Base-by-base conservation (phyloP, 352 stramenopile genomes). In the Phytopythium sindhum region DNA sequence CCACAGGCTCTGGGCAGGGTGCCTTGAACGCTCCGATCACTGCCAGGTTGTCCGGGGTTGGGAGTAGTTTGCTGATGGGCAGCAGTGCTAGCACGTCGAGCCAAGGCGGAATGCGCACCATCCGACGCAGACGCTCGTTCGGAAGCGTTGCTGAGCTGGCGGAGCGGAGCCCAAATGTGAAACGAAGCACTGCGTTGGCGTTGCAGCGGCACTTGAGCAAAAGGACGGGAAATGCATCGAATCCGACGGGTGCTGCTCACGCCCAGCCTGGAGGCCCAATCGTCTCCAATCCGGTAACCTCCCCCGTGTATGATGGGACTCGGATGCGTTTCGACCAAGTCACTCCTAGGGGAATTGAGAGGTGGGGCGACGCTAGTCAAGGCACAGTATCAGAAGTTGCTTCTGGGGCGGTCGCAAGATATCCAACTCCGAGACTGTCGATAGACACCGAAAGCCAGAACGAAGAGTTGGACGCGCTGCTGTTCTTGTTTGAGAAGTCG, bases 71-170 rank as follows among this genome's bases (percentile, higher is more conserved):
- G 8, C 15, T 41, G 2, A 61, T 23, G 21, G 24, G 33, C n/a
- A 51, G 11, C 23, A 12, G 21, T 33, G 8, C 58, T 26, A 35
- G 23, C 24, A 33, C 23, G 11, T 33, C 31, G 17, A 59, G 12
- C 44, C 67, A 72, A n/a, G 50, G 60, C 21, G 29, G 54, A 37
- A 60, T 64, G 31, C 69, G 80, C 63, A 54, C 80, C n/a, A 86
- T 94, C 58, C 75, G 83, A 28, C 77, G 85, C 61, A 68, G 85
- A 24, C 71, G 85, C 54, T 94, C 85, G 11, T 89, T 94, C 72
- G 77, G 83, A 51, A 90, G 83, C 52, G 61, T 90, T 52, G 77
- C 81, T 0, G 85, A 94, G 54, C 65, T 94, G 29, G 47, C 42
- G 10, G 75, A 76, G 53, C 64, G 61, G 39, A 69, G 73, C 63